Conservation (phyloP, 495 filamentous ascomycete species). For the Xylaria cubensis region DNA sequence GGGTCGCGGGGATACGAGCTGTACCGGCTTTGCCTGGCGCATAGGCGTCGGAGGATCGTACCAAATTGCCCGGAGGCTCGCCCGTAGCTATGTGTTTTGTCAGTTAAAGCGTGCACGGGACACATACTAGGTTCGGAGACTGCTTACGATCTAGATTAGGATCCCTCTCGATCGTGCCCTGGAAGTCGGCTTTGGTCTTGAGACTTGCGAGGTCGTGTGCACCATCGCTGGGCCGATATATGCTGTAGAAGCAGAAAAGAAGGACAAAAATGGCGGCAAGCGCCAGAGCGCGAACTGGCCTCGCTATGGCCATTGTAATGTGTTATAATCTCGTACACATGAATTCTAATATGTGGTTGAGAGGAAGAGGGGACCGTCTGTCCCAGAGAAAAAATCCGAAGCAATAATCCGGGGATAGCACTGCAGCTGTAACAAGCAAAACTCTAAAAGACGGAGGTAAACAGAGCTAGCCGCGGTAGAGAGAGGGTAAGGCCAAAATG, state of each 20-base stretch:
- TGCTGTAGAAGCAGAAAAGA: constrained; percentile 75
- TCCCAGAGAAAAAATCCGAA: constrained; percentile 12
- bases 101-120: background rate
- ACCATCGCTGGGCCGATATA: constrained; percentile 59
- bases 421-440: background rate
- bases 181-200: constrained; percentile 43
- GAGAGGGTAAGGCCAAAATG: background rate
- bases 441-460: constrained; percentile 3
- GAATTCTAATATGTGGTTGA: constrained; percentile 27
- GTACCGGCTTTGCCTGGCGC: constrained; percentile 74
- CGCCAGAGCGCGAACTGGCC: constrained; percentile 79
- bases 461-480: background rate
- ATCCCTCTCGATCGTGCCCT: constrained; percentile 68
- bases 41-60: constrained; percentile 74
- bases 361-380: background rate
- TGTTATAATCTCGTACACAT: constrained; percentile 35
- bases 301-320: constrained; percentile 75
- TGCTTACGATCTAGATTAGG: constrained; percentile 82
- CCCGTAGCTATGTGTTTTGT: constrained; percentile 66
- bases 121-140: background rate
- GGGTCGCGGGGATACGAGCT: constrained; percentile 87
- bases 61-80: constrained; percentile 79
- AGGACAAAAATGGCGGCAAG: constrained; percentile 72
- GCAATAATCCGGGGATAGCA: background rate
- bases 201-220: constrained; percentile 44